These are phyloP conservation scores for Metschnikowia gelsemii DNA, from an alignment of 805 yeast species.

Conservation along the genomic window DNA sequence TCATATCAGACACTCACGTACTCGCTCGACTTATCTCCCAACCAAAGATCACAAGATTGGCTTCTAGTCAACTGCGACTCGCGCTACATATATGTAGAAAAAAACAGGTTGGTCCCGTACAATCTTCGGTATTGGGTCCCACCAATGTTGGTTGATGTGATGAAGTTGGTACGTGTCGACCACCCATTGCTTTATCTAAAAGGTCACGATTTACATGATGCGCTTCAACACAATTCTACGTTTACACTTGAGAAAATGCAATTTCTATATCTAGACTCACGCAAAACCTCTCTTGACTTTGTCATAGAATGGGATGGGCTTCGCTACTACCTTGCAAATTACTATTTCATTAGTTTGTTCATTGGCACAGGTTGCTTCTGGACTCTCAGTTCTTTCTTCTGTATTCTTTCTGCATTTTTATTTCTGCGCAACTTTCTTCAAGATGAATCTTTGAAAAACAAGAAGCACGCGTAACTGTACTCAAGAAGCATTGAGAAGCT, in stretches of 20 bases:
- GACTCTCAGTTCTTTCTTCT: constrained; percentile 31
- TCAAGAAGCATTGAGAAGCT: constrained; percentile 19
- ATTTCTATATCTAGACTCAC: constrained; percentile 14
- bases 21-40: constrained; percentile 8
- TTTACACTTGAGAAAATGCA: constrained; percentile 10
- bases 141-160: constrained; percentile 29
- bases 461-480: background rate
- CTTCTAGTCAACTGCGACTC: constrained; percentile 32
- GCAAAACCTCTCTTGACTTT: constrained; percentile 24
- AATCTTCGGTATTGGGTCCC: constrained; percentile 38
- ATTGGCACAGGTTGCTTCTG: constrained; percentile 42
- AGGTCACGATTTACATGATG: constrained; percentile 13
- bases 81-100: constrained; percentile 27
- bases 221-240: constrained; percentile 4
- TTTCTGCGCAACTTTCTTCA: constrained; percentile 21
- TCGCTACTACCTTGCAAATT: constrained; percentile 40
- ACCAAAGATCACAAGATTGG: constrained; percentile 10
- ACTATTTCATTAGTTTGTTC: constrained; percentile 31
- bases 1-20: constrained; percentile 21
- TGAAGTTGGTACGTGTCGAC: constrained; percentile 18
- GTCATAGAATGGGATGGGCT: constrained; percentile 40
- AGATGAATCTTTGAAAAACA: constrained; percentile 1
- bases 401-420: constrained; percentile 26
- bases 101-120: constrained; percentile 37
- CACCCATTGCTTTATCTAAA: constrained; percentile 13